These are phyloP conservation scores for Clathrospora elynae DNA, from an alignment of 2,329 filamentous ascomycete species.

Conservation along the genomic window DNA sequence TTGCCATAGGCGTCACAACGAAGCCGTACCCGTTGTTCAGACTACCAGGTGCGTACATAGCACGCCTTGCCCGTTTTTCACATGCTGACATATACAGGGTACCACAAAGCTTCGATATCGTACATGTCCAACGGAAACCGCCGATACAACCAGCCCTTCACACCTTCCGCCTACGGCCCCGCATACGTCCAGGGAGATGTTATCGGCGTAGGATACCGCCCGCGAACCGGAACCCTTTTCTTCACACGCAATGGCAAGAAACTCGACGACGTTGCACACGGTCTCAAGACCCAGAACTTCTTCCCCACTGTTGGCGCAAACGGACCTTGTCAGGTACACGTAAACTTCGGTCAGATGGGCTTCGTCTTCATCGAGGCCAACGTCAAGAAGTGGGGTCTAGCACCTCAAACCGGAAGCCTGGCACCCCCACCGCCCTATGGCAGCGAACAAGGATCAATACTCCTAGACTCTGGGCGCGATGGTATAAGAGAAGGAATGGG, in stretches of 20 bases:
- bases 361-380: constrained; percentile 99
- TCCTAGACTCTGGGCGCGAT: constrained; percentile 78
- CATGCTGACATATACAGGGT: constrained; percentile 62
- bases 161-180: constrained; percentile 77
- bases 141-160: constrained; percentile 92
- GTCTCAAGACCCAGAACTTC: constrained; percentile 92
- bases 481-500: constrained; percentile 59
- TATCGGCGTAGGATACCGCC: constrained; percentile 91
- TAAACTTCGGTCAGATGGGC: constrained; percentile 96
- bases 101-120: constrained; percentile 89
- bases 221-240: constrained; percentile 92
- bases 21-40: constrained; percentile 97
- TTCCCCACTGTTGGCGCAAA: constrained; percentile 97
- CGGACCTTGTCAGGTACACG: constrained; percentile 88
- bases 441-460: constrained; percentile 93
- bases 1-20: constrained; percentile 92
- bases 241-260: constrained; percentile 99
- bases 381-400: constrained; percentile 98
- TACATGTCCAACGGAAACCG: constrained; percentile 88
- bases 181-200: constrained; percentile 91
- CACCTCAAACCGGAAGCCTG: constrained; percentile 91
- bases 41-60: constrained; percentile 72
- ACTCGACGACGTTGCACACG: constrained; percentile 90
- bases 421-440: constrained; percentile 96
- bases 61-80: background rate